phyloP scores from a whole-genome alignment of 129 eudicot genomes.

The Helichrysum umbraculigerum region DNA sequence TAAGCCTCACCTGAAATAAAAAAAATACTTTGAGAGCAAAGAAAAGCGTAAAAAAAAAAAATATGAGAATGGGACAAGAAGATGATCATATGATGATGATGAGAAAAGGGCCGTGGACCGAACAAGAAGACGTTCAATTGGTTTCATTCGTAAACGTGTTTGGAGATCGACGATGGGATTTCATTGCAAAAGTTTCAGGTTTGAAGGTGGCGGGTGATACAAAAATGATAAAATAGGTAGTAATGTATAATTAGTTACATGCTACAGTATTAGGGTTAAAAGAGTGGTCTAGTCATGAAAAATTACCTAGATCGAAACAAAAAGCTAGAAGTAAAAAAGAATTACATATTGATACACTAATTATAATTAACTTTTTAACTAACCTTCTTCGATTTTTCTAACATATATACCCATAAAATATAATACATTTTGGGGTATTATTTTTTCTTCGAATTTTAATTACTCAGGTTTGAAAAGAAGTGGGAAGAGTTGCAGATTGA shows the following conservation, averaged over 20 bases:
- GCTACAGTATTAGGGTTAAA: conserved; percentile 18
- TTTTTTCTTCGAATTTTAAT: conserved; percentile 33
- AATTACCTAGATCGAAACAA: too few relatives aligned
- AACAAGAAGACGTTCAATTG: conserved; percentile 80
- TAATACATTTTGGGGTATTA: conserved; percentile 25
- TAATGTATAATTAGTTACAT: conserved; percentile 16
- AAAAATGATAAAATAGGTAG: conserved; percentile 46
- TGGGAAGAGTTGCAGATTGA: conserved; percentile 95
- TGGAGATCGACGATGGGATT: conserved; percentile 95
- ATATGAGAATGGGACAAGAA: conserved; percentile 30
- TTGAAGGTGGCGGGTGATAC: conserved; percentile 99
- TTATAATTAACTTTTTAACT: too few relatives aligned
- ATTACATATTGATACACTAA: not conserved
- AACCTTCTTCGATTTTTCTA: conserved; percentile 6
- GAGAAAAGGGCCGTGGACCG: conserved; percentile 96
- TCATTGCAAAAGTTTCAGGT: conserved; percentile 97
- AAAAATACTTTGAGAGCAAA: not conserved
- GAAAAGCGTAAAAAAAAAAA: conserved; percentile 8
- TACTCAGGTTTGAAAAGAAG: conserved; percentile 84
- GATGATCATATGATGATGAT: conserved; percentile 39
- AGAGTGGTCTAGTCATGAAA: not conserved
- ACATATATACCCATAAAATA: conserved; percentile 24
- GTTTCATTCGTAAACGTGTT: conserved; percentile 68
- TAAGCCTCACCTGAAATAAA: not conserved
- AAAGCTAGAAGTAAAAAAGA: not conserved